Base-by-base conservation (phyloP, 2,329 filamentous ascomycete species). In the Leptosphaerulina australis region DNA sequence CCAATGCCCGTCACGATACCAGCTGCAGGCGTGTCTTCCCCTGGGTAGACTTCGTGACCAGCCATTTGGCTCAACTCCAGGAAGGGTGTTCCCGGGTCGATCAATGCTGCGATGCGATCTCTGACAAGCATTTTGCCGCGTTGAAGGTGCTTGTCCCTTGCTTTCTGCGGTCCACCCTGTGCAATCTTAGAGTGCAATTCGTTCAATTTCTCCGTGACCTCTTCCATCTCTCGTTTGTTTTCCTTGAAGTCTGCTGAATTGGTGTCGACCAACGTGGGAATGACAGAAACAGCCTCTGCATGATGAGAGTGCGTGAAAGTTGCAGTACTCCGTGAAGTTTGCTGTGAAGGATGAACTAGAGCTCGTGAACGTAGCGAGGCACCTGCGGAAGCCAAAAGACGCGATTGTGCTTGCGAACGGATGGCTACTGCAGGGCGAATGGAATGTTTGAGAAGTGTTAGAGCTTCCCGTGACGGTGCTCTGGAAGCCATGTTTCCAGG, bases 1-100 rank as follows among this genome's bases (percentile, higher is more conserved):
- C 93, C 93, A 43, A 97, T 85, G 1, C 93, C 94, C 0, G 94
- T 95, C 51, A 99, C 91, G 60, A 99, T 94, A 5, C 91, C 93
- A 20, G 88, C 94, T 0, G 90, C 88, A 0, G 93, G 90, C 1
- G 97, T 88, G 12, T 96, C 90, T 50, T 93, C 91, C 48, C 88
- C 90, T 0, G 86, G 83, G 68, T 97, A 97, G 41, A 97, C 79
- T 50, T 89, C 86, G 68, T 96, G 83, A 12, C 90, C 93, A 0
- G 93, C 93, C 64, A 97, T 79, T n/a, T 91, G 85, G 14, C 90
- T 95, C n/a, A 99, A 80, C 76, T 99, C 93, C 55, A 99, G 75
- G 69, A 99, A 97, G 0, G 88, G 88, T 2, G 90, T 93, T 4
- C 92, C 92, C 0, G 90, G 88, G 68, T 99, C 93, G 56, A 97